These are phyloP conservation scores for Candida anutae DNA, from an alignment of 1,139 yeast species.

Conservation along the genomic window DNA sequence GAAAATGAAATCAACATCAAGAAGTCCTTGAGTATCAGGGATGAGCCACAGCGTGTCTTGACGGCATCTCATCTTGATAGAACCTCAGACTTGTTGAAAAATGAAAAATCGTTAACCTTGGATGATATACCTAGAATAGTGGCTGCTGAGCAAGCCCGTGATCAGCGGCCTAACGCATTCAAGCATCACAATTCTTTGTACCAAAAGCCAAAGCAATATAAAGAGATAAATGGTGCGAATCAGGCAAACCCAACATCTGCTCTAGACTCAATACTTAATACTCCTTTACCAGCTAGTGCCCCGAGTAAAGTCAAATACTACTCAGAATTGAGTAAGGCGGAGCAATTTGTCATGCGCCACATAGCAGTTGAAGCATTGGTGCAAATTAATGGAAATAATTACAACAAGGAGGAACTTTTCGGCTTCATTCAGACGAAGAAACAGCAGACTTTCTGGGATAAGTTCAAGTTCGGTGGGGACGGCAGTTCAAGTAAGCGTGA, in stretches of 20 bases:
- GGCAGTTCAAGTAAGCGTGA: conserved; percentile 12
- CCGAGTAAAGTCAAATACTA: conserved; percentile 40
- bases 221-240: conserved; percentile 11
- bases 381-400: conserved; percentile 27
- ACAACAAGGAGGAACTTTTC: conserved; percentile 44
- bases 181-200: conserved; percentile 53
- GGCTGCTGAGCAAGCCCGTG: conserved; percentile 95
- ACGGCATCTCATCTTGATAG: conserved; percentile 33
- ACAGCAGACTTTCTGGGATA: conserved; percentile 69
- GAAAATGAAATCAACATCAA: conserved; percentile 28
- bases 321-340: conserved; percentile 60
- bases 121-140: conserved; percentile 97
- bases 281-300: conserved; percentile 4
- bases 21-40: conserved; percentile 34
- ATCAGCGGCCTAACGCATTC: conserved; percentile 80
- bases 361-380: conserved; percentile 60
- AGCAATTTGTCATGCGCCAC: conserved; percentile 58
- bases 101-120: conserved; percentile 79
- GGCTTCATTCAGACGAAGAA: conserved; percentile 52
- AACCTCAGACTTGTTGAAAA: conserved; percentile 65
- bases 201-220: conserved; percentile 23
- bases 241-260: conserved; percentile 8
- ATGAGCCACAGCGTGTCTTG: conserved; percentile 31
- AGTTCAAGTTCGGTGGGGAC: conserved; percentile 35
- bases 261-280: conserved; percentile 9